Evolutionary conservation across 202 grass and related monocot genomes (phyloP).

Genomic region (Eragrostis tef): DNA sequence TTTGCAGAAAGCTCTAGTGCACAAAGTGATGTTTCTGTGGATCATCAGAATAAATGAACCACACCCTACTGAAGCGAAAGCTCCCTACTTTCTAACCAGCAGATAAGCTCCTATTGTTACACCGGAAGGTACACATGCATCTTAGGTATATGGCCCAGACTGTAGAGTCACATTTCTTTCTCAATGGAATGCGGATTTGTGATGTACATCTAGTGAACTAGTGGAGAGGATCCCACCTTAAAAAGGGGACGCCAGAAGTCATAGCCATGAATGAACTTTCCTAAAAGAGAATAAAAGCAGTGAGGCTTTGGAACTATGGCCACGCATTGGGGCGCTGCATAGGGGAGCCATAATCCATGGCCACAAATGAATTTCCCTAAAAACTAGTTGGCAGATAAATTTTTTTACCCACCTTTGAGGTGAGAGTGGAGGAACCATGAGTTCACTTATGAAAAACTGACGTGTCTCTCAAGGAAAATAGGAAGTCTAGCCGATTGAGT

Average conservation of each 20-base stretch:
- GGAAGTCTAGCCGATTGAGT: not conserved
- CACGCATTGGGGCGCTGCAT: too few relatives aligned
- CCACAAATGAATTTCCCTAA: too few relatives aligned
- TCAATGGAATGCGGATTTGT: slow-evolving; percentile 3
- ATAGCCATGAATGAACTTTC: too few relatives aligned
- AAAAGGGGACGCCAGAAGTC: not conserved
- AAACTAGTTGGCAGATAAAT: not conserved
- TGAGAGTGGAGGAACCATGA: not conserved
- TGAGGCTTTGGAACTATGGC: not conserved
- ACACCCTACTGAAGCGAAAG: not conserved
- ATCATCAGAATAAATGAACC: not conserved
- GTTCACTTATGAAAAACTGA: slow-evolving; percentile 20
- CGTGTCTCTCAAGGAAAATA: not conserved
- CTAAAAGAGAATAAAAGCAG: not conserved
- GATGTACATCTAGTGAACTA: slow-evolving; percentile 11
- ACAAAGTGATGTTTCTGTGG: not conserved
- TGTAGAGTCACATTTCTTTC: slow-evolving; percentile 19
- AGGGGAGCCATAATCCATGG: too few relatives aligned
- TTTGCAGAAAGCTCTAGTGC: slow-evolving; percentile 32
- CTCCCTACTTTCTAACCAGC: not conserved
- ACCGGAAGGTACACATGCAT: not conserved
- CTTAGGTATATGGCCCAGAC: not conserved
- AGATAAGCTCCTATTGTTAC: not conserved
- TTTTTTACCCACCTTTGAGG: slow-evolving; percentile 13
- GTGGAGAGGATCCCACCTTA: not conserved